Evolutionary conservation across 768 basidiomycete genomes (phyloP), one percentile per base, ranked within the genome.

Genomic region (Amanita brunnescens): DNA sequence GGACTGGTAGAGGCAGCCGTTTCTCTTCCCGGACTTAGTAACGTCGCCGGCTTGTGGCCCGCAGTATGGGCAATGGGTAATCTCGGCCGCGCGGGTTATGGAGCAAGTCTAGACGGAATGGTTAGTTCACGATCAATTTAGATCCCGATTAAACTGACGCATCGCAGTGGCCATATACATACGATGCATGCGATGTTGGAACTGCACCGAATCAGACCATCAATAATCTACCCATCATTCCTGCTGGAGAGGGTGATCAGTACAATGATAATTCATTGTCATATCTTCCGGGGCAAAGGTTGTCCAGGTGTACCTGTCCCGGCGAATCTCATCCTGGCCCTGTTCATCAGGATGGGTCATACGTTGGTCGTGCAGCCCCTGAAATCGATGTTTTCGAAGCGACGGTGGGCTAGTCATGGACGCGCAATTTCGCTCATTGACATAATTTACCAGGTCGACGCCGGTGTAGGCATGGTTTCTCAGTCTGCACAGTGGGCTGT

Each of bases 331-430:
- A 96, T 66, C 94, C 94, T 3, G 94, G 94, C 7, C 93, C 93
- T 20, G 65, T 80, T 43, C 82, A 84, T 53, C 53, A 68, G 0
- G 87, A 95, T 57, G 91, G 91, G 26, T 74, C 83, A 2, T 93
- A 80, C 59, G 80, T 86, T 20, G 92, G 91, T 9, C 79, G 92
- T 44, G 64, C 84, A 24, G 87, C 91, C 3, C 91, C 91, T 1
- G 92, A 95, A 66, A 92, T 95, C 37, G 92, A 95, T 72, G 72
- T 92, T 24, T 83, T 94, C 61, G 92, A 94, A 70, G 86, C 91
- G 6, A 81, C 83, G 67, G 85, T 82, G 55, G 51, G 57, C 44
- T 14, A 6, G 26, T 24, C 26, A 24, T 46, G 39, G n/a, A 12
- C 20, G 5, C 12, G 7, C 18, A 16, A 10, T 6, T 18, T 51